Conservation (phyloP, 2,329 filamentous ascomycete species). For the Neofusicoccum sp. region DNA sequence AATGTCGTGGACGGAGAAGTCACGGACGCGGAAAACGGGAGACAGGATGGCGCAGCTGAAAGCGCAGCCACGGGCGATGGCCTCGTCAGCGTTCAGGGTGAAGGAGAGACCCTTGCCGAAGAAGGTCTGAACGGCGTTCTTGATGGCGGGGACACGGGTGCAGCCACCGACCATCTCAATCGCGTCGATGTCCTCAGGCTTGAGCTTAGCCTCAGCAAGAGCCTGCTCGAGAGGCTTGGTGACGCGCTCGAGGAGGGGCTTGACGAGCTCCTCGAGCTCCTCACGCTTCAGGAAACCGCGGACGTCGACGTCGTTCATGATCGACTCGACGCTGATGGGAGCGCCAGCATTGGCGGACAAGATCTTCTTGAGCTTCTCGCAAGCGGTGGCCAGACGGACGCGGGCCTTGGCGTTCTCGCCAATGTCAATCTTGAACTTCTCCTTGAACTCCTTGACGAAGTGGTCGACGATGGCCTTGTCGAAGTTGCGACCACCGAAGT, state of each 20-base stretch:
- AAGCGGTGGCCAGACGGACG: slow-evolving; percentile 80
- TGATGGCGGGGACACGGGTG: slow-evolving; percentile 89
- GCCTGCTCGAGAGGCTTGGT: slow-evolving; percentile 81
- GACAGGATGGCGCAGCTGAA: slow-evolving; percentile 98
- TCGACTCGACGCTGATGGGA: slow-evolving; percentile 92
- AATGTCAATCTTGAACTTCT: slow-evolving; percentile 97
- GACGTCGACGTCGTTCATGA: slow-evolving; percentile 98
- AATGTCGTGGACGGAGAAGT: slow-evolving; percentile 96
- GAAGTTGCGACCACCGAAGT: slow-evolving; percentile 96
- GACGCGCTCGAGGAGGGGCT: slow-evolving; percentile 74
- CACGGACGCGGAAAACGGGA: slow-evolving; percentile 95
- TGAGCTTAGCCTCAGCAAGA: slow-evolving; percentile 88
- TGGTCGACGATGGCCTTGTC: slow-evolving; percentile 94
- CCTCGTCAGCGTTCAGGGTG: slow-evolving; percentile 98
- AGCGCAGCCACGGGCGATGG: slow-evolving; percentile 89
- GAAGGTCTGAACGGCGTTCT: slow-evolving; percentile 84
- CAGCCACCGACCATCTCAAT: slow-evolving; percentile 94
- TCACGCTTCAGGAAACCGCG: slow-evolving; percentile 85
- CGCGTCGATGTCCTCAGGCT: slow-evolving; percentile 84
- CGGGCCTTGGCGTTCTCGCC: slow-evolving; percentile 84
- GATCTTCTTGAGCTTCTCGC: slow-evolving; percentile 98
- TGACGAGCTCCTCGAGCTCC: slow-evolving; percentile 87
- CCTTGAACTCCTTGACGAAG: slow-evolving; percentile 92
- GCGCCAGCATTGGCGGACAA: slow-evolving; percentile 92
- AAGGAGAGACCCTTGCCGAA: slow-evolving; percentile 92